Evolutionary conservation across 352 stramenopile genomes (phyloP), one percentile per base, ranked within the genome.

Genomic region (Phytophthora niederhauseri): DNA sequence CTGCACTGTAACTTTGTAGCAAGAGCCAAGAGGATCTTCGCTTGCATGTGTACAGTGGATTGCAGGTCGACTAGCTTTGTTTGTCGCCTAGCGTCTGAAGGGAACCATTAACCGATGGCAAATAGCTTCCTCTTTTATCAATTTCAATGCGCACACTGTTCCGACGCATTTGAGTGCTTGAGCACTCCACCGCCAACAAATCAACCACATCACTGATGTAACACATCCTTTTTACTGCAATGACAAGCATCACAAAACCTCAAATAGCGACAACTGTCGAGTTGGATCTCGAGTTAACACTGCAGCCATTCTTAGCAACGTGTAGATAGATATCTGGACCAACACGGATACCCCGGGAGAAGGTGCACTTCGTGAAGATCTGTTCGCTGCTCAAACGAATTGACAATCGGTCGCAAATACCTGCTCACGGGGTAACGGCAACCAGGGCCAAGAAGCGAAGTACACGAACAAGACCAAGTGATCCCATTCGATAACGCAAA

Each of bases 41-140:
- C 34, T 63, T 31, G 22, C 31, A 31, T 57, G 59, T 66, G 26
- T 43, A 58, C 45, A 64, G 61, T 62, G 30, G 45, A 3, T 30
- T 53, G 45, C 38, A 56, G 43, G 7, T 57, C 43, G 14, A 34
- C 17, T 43, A 66, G 55, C 62, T 58, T 66, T 71, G 56, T 62
- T 66, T 70, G 68, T 68, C 75, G 73, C 52, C 53, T 59, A 57
- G 53, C 61, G 60, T 73, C 41, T 20, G 43, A 61, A 70, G 64
- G 66, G 38, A 72, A 22, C 61, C 49, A 49, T 66, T 74, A 70
- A 68, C 57, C 31, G 30, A 60, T 64, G 56, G 54, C 66, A 72
- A 77, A 41, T 68, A 77, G 45, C 60, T 66, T 68, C 57, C 65
- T 70, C 36, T 66, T 49, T 70, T 68, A 51, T 65, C 50, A 31